Conservation (phyloP, 768 basidiomycete genomes). For the Mycena belliarum region DNA sequence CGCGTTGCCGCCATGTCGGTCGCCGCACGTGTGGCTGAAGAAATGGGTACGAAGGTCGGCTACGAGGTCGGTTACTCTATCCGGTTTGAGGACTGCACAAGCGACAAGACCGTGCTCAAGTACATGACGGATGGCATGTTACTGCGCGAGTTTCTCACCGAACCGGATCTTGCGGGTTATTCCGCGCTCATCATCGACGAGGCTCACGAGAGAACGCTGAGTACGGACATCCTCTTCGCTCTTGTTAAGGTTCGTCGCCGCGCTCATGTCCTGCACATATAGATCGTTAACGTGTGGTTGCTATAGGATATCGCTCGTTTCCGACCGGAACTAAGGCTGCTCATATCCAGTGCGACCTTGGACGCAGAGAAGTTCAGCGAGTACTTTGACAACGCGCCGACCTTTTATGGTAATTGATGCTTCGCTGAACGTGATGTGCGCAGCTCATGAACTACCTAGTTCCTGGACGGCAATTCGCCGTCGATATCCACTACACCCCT, state of each 20-base stretch:
- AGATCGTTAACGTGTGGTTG: constrained; percentile 28
- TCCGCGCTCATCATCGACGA: constrained; percentile 97
- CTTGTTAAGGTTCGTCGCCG: constrained; percentile 86
- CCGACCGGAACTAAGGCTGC: constrained; percentile 86
- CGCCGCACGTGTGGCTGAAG: constrained; percentile 97
- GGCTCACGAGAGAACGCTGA: constrained; percentile 95
- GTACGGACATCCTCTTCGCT: constrained; percentile 98
- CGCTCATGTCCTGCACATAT: constrained; percentile 23
- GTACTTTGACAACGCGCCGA: constrained; percentile 95
- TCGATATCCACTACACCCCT: constrained; percentile 98
- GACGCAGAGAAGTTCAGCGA: constrained; percentile 98
- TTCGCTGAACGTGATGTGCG: background rate
- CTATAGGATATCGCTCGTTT: constrained; percentile 94
- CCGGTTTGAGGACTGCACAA: constrained; percentile 98
- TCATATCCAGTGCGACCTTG: constrained; percentile 96
- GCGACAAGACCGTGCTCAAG: constrained; percentile 97
- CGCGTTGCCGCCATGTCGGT: constrained; percentile 99
- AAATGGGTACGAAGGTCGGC: constrained; percentile 96
- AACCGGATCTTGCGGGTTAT: constrained; percentile 94
- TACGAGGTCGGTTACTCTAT: constrained; percentile 99
- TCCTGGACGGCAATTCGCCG: constrained; percentile 95
- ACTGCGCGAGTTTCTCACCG: constrained; percentile 93
- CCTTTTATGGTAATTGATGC: constrained; percentile 75
- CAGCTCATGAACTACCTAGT: constrained; percentile 50
- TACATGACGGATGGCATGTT: constrained; percentile 99